Evolutionary conservation across 2,329 filamentous ascomycete genomes (phyloP).

Genomic region (Fusarium newnesense): DNA sequence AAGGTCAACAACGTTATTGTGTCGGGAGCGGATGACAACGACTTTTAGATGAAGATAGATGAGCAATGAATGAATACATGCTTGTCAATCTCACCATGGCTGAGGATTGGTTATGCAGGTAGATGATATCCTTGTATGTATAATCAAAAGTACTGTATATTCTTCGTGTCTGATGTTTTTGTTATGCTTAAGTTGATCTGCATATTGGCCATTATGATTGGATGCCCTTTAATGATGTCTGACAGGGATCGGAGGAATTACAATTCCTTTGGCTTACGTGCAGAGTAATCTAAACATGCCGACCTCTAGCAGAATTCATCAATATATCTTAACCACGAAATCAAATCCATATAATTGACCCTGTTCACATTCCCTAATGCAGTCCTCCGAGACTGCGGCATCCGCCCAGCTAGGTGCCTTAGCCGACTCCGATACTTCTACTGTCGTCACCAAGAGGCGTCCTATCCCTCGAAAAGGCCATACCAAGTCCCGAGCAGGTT

Average conservation of each 20-base stretch:
- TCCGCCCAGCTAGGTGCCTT: neutral
- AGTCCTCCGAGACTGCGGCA: neutral
- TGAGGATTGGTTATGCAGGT: conserved; percentile 34
- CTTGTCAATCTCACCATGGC: conserved; percentile 37
- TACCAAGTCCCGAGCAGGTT: conserved; percentile 49
- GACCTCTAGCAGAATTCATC: neutral
- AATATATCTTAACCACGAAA: neutral
- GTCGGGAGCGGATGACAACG: conserved; percentile 84
- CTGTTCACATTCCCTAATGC: neutral
- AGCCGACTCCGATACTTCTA: neutral
- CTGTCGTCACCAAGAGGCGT: conserved; percentile 34
- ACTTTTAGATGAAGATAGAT: conserved; percentile 70
- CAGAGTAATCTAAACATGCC: neutral
- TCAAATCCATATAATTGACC: no score
- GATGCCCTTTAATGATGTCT: neutral
- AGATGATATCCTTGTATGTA: conserved; percentile 36
- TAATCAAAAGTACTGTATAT: conserved; percentile 31
- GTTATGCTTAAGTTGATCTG: neutral
- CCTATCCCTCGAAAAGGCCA: conserved; percentile 51
- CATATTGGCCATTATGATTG: conserved; percentile 11
- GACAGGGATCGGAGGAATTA: conserved; percentile 20
- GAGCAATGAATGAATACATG: conserved; percentile 37
- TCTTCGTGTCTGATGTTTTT: neutral
- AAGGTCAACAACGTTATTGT: conserved; percentile 98
- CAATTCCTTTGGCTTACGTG: conserved; percentile 15